phyloP scores from a whole-genome alignment of 2,329 filamentous ascomycete genomes.

The Nothophoma quercina region DNA sequence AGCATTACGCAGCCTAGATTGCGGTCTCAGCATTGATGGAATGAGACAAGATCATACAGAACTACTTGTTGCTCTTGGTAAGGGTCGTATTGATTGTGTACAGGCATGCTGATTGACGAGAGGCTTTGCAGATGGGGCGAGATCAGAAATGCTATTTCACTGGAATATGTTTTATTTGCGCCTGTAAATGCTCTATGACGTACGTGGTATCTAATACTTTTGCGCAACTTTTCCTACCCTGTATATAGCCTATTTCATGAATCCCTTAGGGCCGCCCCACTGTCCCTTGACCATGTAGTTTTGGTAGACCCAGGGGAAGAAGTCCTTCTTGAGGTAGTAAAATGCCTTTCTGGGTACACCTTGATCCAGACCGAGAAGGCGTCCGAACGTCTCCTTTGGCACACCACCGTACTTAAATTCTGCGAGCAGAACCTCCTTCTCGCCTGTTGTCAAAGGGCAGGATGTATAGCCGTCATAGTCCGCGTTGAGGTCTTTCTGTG shows the following conservation, averaged over 20 bases:
- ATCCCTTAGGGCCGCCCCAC: constrained; percentile 69
- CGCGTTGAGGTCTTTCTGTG: constrained; percentile 18
- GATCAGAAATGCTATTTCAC: too few relatives aligned
- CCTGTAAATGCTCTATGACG: neutral
- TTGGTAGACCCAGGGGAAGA: constrained; percentile 72
- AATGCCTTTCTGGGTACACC: constrained; percentile 63
- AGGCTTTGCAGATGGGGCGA: too few relatives aligned
- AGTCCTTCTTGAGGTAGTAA: constrained; percentile 71
- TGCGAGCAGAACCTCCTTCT: constrained; percentile 69
- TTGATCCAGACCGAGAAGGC: constrained; percentile 65
- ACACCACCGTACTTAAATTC: constrained; percentile 71
- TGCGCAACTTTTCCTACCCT: neutral
- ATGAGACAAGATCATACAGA: neutral
- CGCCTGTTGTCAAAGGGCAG: constrained; percentile 54
- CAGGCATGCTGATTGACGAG: too few relatives aligned
- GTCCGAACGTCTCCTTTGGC: constrained; percentile 69
- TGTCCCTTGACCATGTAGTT: constrained; percentile 67
- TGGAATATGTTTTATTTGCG: neutral
- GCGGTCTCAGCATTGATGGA: neutral
- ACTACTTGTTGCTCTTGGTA: neutral
- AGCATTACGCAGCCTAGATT: neutral
- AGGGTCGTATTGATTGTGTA: too few relatives aligned
- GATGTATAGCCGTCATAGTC: constrained; percentile 52
- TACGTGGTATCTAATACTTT: constrained; percentile 18
- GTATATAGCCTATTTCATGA: constrained; percentile 22